A percentile compares a stretch with the other conserved stretches of the same genome.
phyloP scores from a whole-genome alignment of 768 basidiomycete genomes.

The Phaffia tasmanica region DNA sequence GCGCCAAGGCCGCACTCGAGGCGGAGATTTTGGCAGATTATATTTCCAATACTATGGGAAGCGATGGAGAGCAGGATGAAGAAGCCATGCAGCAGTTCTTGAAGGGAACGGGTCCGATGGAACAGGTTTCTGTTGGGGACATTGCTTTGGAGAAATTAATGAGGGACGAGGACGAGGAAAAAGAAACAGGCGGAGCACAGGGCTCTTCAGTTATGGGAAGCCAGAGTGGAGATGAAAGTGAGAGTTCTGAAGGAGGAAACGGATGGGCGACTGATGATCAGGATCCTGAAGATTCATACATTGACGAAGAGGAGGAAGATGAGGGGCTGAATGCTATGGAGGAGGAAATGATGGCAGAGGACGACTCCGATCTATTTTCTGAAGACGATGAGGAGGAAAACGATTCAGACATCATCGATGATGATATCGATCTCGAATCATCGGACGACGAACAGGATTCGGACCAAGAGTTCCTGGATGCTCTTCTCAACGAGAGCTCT shows the following conservation, averaged over 20 bases:
- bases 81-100: constrained; percentile 23
- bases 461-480: constrained; percentile 24
- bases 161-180: constrained; percentile 13
- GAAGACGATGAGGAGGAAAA: constrained; percentile 1
- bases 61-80: constrained; percentile 24
- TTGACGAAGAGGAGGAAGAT: constrained; percentile 9
- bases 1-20: constrained; percentile 15
- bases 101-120: constrained; percentile 8
- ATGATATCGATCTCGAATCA: constrained; percentile 5
- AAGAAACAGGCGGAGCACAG: constrained; percentile 6
- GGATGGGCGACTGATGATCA: constrained; percentile 26
- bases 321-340: constrained; percentile 11
- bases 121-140: constrained; percentile 21
- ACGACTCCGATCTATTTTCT: constrained; percentile 1
- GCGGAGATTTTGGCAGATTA: constrained; percentile 26
- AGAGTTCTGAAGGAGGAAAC: constrained; percentile 8
- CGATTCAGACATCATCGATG: background rate
- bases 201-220: constrained; percentile 5
- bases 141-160: constrained; percentile 15
- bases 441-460: constrained; percentile 20
- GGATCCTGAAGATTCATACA: background rate
- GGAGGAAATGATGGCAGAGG: constrained; percentile 23
- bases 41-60: constrained; percentile 23
- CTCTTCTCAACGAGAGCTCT: constrained; percentile 15
- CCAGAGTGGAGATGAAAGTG: background rate